Evolutionary conservation across 208 protist species (phyloP).

Genomic region (Crithidia expoeki): DNA sequence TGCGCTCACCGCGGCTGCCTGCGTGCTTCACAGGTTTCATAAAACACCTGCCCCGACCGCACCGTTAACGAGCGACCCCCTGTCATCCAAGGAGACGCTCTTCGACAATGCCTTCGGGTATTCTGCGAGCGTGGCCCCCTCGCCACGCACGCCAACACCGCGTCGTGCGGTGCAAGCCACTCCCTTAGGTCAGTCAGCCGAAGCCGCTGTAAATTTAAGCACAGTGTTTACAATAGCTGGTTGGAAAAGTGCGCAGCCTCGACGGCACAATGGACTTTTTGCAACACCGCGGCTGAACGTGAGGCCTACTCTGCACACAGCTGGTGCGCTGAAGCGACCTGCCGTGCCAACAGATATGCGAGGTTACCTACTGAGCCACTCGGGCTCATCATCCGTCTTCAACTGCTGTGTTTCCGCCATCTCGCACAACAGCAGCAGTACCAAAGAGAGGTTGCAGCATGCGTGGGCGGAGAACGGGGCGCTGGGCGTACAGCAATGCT

Average conservation of each 20-base stretch:
- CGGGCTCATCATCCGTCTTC: not conserved
- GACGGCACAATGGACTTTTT: not conserved
- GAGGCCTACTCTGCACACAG: not conserved
- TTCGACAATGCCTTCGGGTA: not conserved
- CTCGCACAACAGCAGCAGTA: conserved; percentile 5
- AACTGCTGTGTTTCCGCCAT: conserved; percentile 6
- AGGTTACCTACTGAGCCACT: not conserved
- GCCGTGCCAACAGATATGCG: not conserved
- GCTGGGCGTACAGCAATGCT: not conserved
- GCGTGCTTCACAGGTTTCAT: conserved; percentile 7
- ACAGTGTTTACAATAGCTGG: too few species aligned
- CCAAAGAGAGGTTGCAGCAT: not conserved
- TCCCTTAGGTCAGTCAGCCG: not conserved
- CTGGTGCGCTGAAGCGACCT: not conserved
- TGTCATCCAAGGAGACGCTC: not conserved
- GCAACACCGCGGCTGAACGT: not conserved
- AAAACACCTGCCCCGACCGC: not conserved
- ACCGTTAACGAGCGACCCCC: too few species aligned
- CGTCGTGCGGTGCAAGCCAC: not conserved
- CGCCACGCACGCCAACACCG: conserved; percentile 6
- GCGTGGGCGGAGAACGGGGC: not conserved
- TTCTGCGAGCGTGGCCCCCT: not conserved
- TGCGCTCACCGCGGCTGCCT: conserved; percentile 6
- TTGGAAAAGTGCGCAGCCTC: too few species aligned
- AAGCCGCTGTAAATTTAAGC: not conserved